Base-by-base conservation (phyloP, 352 stramenopile genomes). In the Saprolegnia diclina region DNA sequence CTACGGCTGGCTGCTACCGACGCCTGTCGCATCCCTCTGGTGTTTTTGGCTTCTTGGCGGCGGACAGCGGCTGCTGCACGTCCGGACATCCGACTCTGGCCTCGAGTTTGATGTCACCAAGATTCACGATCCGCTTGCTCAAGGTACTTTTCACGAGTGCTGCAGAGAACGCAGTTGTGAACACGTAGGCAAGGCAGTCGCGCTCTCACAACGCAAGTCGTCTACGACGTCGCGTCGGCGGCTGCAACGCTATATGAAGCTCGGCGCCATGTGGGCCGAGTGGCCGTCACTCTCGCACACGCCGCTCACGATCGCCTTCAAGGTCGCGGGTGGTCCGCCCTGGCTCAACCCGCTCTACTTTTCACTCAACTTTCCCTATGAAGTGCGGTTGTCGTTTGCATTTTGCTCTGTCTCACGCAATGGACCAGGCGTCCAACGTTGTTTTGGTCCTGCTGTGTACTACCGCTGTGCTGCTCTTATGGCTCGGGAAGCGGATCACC, bases 231-330 rank as follows among this genome's bases (percentile, higher is more conserved):
- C 14, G 35, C 44, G 50, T 13, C 63, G 29, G 6, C 35, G 63
- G 32, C n/a, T 69, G 2, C 53, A 54, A 21, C 32, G 63, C 10
- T 69, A 62, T 37, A 63, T 69, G 29, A 69, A 69, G 29, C 46
- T 69, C 11, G 53, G 48, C 32, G 63, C 50, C 4, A 69, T 69
- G 14, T 69, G 45, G 63, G 53, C 53, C 38, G 63, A 69, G 53
- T 69, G 63, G 63, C 63, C 63, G n/a, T 53, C 63, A 9, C 50
- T 63, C 38, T 62, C 63, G 6, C 53, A 54, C 35, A 69, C 63
- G 11, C 63, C 63, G 37, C 63, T 69, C 35, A 63, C 63, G 38
- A 69, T 69, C 37, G 63, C 45, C 18, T 61, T 69, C 53, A 69
- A 69, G 46, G 37, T 69, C 32, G 45, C 61, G 10, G 26, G 46